Evolutionary conservation across 768 basidiomycete species (phyloP).

Genomic region (Sporobolomyces pararoseus): DNA sequence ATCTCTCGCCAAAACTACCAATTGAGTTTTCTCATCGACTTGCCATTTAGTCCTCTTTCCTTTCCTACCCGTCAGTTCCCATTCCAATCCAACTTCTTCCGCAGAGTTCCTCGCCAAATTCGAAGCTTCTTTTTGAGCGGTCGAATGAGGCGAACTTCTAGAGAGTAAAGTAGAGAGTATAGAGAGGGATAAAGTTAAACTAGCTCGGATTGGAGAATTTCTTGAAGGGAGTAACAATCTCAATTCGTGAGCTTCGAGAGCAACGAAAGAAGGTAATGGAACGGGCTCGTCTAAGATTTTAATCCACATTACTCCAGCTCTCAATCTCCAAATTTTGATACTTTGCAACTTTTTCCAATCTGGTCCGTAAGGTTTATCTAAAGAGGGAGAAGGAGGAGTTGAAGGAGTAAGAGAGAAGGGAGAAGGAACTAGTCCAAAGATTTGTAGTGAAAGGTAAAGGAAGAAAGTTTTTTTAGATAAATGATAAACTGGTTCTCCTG

Average conservation of each 20-base stretch:
- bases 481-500: constrained; percentile 95
- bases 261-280: constrained; percentile 53
- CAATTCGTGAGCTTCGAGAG: constrained; percentile 49
- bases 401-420: constrained; percentile 16
- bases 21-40: constrained; percentile 73
- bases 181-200: constrained; percentile 67
- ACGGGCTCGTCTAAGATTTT: constrained; percentile 78
- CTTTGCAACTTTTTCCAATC: constrained; percentile 17
- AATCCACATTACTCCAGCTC: constrained; percentile 51
- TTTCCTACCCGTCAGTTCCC: constrained; percentile 85
- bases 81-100: constrained; percentile 70
- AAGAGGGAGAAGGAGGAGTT: not conserved
- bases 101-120: constrained; percentile 75
- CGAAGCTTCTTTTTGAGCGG: constrained; percentile 71
- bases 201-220: constrained; percentile 51
- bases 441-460: constrained; percentile 68
- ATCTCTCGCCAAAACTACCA: constrained; percentile 89
- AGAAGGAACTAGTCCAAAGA: constrained; percentile 55
- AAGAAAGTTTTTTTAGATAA: constrained; percentile 67
- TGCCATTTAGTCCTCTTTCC: constrained; percentile 95
- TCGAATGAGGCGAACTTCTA: constrained; percentile 43
- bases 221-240: constrained; percentile 14
- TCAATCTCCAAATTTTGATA: constrained; percentile 59
- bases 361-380: constrained; percentile 57
- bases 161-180: constrained; percentile 65